These are phyloP conservation scores for Crithidia thermophila DNA, from an alignment of 208 protist genomes.

Conservation along the genomic window DNA sequence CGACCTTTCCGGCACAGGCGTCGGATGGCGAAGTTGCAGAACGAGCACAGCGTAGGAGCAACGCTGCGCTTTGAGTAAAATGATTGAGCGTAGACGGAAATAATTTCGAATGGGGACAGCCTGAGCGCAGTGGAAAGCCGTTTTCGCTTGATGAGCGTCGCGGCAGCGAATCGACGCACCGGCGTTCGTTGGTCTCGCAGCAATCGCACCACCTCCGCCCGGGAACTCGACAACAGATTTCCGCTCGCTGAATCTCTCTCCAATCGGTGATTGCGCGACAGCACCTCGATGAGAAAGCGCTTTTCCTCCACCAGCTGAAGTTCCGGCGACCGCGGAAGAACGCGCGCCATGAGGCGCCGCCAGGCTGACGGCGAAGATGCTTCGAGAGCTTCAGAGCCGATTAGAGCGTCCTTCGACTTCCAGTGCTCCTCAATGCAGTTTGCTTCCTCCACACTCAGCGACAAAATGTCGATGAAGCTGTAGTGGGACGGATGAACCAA, in stretches of 20 bases:
- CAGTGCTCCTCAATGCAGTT: constrained; percentile 21
- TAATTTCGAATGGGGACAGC: constrained; percentile 3
- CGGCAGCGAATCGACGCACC: background rate
- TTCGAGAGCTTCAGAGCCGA: background rate
- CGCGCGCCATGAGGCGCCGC: background rate
- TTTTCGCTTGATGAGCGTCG: background rate
- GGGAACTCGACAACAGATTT: background rate
- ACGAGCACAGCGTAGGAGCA: constrained; percentile 27
- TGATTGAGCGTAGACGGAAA: constrained; percentile 18
- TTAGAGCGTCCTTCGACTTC: background rate
- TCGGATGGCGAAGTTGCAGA: constrained; percentile 36
- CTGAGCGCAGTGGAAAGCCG: background rate
- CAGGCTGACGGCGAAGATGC: background rate
- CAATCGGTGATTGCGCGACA: background rate
- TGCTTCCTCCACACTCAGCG: constrained; percentile 16
- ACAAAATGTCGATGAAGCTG: constrained; percentile 17
- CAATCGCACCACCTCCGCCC: background rate
- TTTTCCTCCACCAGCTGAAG: constrained; percentile 22
- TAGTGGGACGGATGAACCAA: constrained; percentile 35
- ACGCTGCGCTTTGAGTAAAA: constrained; percentile 42
- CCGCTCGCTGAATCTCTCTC: background rate
- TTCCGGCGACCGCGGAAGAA: constrained; percentile 15
- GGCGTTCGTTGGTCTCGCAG: background rate
- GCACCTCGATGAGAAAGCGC: constrained; percentile 8
- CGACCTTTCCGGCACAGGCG: constrained; percentile 29